Evolutionary conservation across 2,329 filamentous ascomycete species (phyloP).

Genomic region (Fusarium sp.): DNA sequence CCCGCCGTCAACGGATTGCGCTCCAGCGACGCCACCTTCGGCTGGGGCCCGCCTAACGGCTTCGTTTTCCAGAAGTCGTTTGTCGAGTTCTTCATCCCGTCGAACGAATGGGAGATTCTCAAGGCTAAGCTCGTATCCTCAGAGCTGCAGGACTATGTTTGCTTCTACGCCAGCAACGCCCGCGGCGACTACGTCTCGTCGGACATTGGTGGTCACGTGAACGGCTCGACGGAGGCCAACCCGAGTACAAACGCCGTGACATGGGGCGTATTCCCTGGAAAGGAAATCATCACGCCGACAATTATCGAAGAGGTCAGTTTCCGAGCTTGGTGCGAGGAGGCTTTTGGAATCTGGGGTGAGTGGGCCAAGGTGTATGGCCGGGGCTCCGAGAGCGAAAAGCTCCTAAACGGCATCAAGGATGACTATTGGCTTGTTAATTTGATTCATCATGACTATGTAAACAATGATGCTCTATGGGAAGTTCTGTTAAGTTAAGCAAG

Average conservation of each 20-base stretch:
- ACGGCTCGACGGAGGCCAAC: slow-evolving; percentile 49
- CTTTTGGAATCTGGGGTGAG: slow-evolving; percentile 94
- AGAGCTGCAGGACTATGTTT: slow-evolving; percentile 74
- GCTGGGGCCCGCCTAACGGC: slow-evolving; percentile 92
- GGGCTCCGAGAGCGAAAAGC: slow-evolving; percentile 75
- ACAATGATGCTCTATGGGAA: slow-evolving; percentile 78
- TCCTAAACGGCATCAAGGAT: slow-evolving; percentile 75
- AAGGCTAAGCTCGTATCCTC: slow-evolving; percentile 70
- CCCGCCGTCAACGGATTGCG: slow-evolving; percentile 89
- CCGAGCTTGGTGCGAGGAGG: slow-evolving; percentile 93
- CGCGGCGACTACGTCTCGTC: slow-evolving; percentile 83
- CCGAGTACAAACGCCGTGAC: slow-evolving; percentile 90
- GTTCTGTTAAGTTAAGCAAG: slow-evolving; percentile 62
- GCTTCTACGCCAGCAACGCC: slow-evolving; percentile 88
- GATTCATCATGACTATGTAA: slow-evolving; percentile 83
- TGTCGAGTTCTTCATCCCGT: slow-evolving; percentile 92
- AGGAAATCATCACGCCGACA: slow-evolving; percentile 95
- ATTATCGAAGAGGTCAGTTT: slow-evolving; percentile 98
- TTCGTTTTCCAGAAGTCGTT: slow-evolving; percentile 99
- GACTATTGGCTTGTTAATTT: slow-evolving; percentile 92
- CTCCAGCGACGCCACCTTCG: slow-evolving; percentile 82
- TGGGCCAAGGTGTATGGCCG: slow-evolving; percentile 91
- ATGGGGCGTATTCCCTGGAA: slow-evolving; percentile 94
- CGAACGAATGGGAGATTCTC: slow-evolving; percentile 76
- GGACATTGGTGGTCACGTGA: slow-evolving; percentile 59